phyloP scores from a whole-genome alignment of 495 filamentous ascomycete species.

The Viridothelium virens region DNA sequence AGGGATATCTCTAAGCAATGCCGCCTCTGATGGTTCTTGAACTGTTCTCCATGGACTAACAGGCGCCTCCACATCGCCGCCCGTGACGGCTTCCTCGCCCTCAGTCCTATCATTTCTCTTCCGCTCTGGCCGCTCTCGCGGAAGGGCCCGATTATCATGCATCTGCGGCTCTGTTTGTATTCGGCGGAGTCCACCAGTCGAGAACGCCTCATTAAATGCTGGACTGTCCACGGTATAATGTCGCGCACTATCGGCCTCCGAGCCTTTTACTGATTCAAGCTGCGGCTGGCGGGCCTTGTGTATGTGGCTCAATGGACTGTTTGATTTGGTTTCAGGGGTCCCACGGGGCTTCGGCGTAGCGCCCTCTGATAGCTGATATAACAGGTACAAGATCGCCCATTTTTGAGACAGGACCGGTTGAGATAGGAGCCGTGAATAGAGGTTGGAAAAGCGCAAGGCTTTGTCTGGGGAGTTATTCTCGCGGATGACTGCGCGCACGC shows the following conservation, averaged over 20 bases:
- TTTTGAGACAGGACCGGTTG: constrained; percentile 89
- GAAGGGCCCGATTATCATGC: neutral
- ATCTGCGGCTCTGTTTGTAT: constrained; percentile 25
- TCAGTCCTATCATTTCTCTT: constrained; percentile 56
- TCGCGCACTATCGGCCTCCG: neutral
- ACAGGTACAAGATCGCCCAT: constrained; percentile 89
- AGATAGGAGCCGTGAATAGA: constrained; percentile 78
- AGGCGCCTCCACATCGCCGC: constrained; percentile 8
- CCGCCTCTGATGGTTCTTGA: constrained; percentile 47
- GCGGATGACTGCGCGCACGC: constrained; percentile 49
- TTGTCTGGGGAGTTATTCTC: constrained; percentile 71
- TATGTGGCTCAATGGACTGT: constrained; percentile 4
- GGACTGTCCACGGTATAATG: constrained; percentile 21
- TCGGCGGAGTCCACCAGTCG: constrained; percentile 44
- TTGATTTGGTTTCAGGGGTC: constrained; percentile 13
- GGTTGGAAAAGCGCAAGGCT: constrained; percentile 77
- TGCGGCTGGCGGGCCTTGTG: neutral
- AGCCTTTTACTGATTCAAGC: neutral
- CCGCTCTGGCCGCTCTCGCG: constrained; percentile 40
- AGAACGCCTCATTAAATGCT: constrained; percentile 48
- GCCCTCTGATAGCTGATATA: constrained; percentile 65
- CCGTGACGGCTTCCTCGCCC: constrained; percentile 45
- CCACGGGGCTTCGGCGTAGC: constrained; percentile 37
- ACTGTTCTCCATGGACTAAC: constrained; percentile 12
- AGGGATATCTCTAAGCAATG: constrained; percentile 81